These are phyloP conservation scores for Penicillium daleae DNA, from an alignment of 495 filamentous ascomycete species.

Conservation along the genomic window DNA sequence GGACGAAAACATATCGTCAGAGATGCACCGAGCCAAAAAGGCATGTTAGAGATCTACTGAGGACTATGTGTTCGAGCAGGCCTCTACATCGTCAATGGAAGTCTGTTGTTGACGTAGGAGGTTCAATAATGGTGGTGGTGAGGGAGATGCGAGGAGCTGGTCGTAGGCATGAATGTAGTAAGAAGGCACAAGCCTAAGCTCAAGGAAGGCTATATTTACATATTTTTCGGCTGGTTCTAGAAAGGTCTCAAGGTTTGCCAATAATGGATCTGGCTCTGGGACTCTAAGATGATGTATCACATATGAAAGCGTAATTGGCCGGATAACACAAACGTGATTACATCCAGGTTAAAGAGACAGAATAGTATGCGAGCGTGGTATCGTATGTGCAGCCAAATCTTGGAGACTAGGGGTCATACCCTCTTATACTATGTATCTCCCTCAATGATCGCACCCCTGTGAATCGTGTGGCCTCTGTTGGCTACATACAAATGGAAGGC, in stretches of 20 bases:
- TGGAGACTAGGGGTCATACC: too few relatives aligned
- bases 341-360: neutral
- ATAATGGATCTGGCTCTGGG: neutral
- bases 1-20: conserved; percentile 70
- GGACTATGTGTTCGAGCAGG: conserved; percentile 58
- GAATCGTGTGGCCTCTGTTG: conserved; percentile 11
- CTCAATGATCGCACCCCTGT: conserved; percentile 2
- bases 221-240: neutral
- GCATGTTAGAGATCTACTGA: too few relatives aligned
- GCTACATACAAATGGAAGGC: neutral
- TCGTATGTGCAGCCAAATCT: too few relatives aligned
- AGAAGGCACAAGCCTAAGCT: neutral
- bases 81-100: conserved; percentile 24
- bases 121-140: neutral
- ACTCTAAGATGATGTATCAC: neutral
- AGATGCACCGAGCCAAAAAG: conserved; percentile 75
- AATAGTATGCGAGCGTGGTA: too few relatives aligned
- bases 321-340: neutral
- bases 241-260: neutral
- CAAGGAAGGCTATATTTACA: neutral
- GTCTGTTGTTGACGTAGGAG: conserved; percentile 21
- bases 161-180: conserved; percentile 37
- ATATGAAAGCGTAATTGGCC: neutral
- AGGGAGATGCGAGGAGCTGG: conserved; percentile 32
- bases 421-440: too few relatives aligned